Evolutionary conservation across 495 filamentous ascomycete species (phyloP), one percentile per base, ranked within the genome.

Genomic region (Recurvomyces mirabilis): DNA sequence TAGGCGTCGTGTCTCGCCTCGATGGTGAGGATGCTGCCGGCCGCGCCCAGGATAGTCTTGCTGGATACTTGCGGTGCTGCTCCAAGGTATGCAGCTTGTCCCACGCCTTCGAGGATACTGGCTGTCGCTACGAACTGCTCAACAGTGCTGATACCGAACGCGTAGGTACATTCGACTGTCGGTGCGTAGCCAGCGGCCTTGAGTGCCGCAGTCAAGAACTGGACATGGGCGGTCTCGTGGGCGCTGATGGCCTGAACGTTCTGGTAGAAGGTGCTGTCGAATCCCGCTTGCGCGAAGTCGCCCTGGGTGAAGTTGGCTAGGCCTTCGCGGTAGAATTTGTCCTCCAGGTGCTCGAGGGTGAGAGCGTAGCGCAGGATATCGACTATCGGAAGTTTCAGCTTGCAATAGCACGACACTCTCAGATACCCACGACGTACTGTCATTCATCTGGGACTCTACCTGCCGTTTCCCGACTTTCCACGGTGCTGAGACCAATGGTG

Each of bases 1-100:
- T 72, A 74, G 5, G 76, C 62, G 22, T 65, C 72, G 62, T 81
- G 78, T 4, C 77, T 69, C 26, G 74, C 67, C 51, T 81, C 78
- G 17, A 77, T 64, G 32, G 77, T 75, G 22, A 79, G 59, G 52
- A 82, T 81, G 29, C 69, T 70, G 20, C 69, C 76, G 6, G 77
- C 78, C 3, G 70, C 74, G n/a, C 72, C 74, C 22, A 81, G 64
- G 54, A 70, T 72, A 6, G 45, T 55, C 15, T 68, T 66, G 44
- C 65, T 64, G 51, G 68, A 60, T 53, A 81, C 74, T 18, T 68
- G 62, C 1, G 72, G 70, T 3, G 76, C 77, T 1, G 76, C 76
- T 18, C 77, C 78, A 20, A 80, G 66, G 59, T 80, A 81, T 18
- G 60, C 60, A 23, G 56, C 49, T 12, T 56, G 49, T 21, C 60